Conservation (phyloP, 305 asterid species). For the Fraxinus paxiana region DNA sequence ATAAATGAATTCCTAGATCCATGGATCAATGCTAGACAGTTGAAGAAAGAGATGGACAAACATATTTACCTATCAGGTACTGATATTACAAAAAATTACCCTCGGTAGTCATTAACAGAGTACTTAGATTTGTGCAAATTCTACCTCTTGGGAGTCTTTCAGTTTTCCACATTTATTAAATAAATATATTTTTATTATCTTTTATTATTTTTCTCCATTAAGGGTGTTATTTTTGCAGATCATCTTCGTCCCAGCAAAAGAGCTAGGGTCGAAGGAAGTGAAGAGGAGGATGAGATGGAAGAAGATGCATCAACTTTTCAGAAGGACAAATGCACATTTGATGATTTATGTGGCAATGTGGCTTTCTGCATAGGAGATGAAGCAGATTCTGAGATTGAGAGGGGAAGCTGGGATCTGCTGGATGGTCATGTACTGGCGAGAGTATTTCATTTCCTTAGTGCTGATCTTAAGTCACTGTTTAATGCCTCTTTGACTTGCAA, state of each 20-base stretch:
- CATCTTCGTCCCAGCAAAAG: slow-evolving; percentile 68
- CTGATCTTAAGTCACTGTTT: slow-evolving; percentile 71
- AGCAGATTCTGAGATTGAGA: slow-evolving; percentile 41
- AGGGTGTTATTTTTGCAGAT: slow-evolving; percentile 35
- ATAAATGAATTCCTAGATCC: slow-evolving; percentile 98
- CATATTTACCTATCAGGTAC: slow-evolving; percentile 59
- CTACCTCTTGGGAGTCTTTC: not conserved
- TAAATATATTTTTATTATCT: slow-evolving; percentile 5
- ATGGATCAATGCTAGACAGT: slow-evolving; percentile 88
- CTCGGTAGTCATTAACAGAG: not conserved
- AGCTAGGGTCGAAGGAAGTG: slow-evolving; percentile 57
- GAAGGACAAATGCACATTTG: slow-evolving; percentile 55
- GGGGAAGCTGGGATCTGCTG: slow-evolving; percentile 68
- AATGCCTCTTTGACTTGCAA: slow-evolving; percentile 80
- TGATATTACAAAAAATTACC: not conserved
- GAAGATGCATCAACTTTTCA: slow-evolving; percentile 35
- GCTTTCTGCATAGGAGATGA: slow-evolving; percentile 42
- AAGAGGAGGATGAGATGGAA: slow-evolving; percentile 59
- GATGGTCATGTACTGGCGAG: slow-evolving; percentile 79
- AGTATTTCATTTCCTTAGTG: slow-evolving; percentile 85
- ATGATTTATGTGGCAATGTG: slow-evolving; percentile 57
- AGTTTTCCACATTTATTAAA: no score
- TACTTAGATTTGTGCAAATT: not conserved
- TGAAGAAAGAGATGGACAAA: slow-evolving; percentile 78
- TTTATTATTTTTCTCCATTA: slow-evolving; percentile 17